Percentiles rank a stretch among this genome's conserved stretches.
Evolutionary conservation across 1,139 yeast species (phyloP).

Genomic region (Wickerhamiella pararugosa): DNA sequence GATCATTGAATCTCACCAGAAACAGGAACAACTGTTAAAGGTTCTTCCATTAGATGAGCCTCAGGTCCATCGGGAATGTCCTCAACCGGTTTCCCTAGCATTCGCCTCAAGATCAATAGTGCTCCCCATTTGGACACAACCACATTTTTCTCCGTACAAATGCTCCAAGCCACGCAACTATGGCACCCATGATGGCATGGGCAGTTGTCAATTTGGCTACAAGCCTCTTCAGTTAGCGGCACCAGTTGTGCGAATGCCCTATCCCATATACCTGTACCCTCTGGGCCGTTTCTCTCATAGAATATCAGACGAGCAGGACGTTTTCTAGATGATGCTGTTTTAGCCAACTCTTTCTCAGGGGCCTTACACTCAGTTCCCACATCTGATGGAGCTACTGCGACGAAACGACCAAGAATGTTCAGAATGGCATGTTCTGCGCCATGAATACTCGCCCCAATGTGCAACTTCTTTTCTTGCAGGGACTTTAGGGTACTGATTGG

Average conservation of each 20-base stretch:
- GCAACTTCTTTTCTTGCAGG: slow-evolving; percentile 41
- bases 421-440: slow-evolving; percentile 88
- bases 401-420: slow-evolving; percentile 53
- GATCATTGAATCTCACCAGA: too few relatives aligned
- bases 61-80: slow-evolving; percentile 71
- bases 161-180: slow-evolving; percentile 61
- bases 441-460: slow-evolving; percentile 84
- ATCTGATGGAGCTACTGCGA: slow-evolving; percentile 54
- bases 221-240: slow-evolving; percentile 44
- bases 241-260: slow-evolving; percentile 70
- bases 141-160: slow-evolving; percentile 64
- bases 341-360: slow-evolving; percentile 85
- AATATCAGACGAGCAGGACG: slow-evolving; percentile 80
- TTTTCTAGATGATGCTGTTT: slow-evolving; percentile 46
- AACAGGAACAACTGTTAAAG: too few relatives aligned
- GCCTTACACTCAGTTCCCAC: slow-evolving; percentile 90
- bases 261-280: slow-evolving; percentile 52
- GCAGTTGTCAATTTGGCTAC: slow-evolving; percentile 46
- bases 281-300: slow-evolving; percentile 71
- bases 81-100: slow-evolving; percentile 32
- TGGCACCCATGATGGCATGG: slow-evolving; percentile 85
- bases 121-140: slow-evolving; percentile 87
- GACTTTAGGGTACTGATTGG: slow-evolving; percentile 48
- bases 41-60: slow-evolving; percentile 35
- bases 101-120: slow-evolving; percentile 43